Base-by-base conservation (phyloP, 2,329 filamentous ascomycete species). In the Fusarium xyrophilum region DNA sequence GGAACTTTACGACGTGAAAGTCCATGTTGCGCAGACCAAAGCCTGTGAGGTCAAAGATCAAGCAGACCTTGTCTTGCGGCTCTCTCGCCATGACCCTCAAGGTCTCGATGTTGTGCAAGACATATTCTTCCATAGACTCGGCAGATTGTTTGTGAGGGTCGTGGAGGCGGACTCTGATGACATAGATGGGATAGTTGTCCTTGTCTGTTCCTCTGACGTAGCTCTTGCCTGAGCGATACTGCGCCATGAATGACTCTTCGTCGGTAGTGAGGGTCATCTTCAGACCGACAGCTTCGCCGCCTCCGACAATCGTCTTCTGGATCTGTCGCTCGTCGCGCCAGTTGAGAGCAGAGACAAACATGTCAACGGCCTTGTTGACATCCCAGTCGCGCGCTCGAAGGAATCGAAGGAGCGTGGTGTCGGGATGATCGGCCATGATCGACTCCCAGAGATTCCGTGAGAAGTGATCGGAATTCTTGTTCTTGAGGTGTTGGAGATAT, bases 21-120 rank as follows among this genome's bases (percentile, higher is more conserved):
- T 93, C 91, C 84, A 93, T 92, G 78, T 93, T 93, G 14, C 88
- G 84, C 75, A 93, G 82, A 17, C 85, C 85, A 75, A 93, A 93
- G 65, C 86, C 83, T 11, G 85, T 90, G 85, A 93, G 89, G 77
- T 93, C 91, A 74, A 93, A 93, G 54, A 93, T 78, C 60, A 93
- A 63, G 32, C 70, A 72, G 21, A 59, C 65, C 15, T 63, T 72
- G 3, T 72, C 69, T 25, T 72, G n/a, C 11, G 68, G 59, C 7
- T 56, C 59, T 51, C 50, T 67, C 12, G 76, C 67, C 57, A 79
- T 67, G 27, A 74, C 48, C 15, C 74, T 74, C 14, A 77, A 64
- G 11, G 70, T 79, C 73, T 82, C 80, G 35, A 82, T 80, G 17
- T 76, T 76, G 56, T 82, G 78, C 35, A 81, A 64, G n/a, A 79